Evolutionary conservation across 306 rosid species (phyloP), one percentile per base, ranked within the genome.

Genomic region (Adenanthera pavonina): DNA sequence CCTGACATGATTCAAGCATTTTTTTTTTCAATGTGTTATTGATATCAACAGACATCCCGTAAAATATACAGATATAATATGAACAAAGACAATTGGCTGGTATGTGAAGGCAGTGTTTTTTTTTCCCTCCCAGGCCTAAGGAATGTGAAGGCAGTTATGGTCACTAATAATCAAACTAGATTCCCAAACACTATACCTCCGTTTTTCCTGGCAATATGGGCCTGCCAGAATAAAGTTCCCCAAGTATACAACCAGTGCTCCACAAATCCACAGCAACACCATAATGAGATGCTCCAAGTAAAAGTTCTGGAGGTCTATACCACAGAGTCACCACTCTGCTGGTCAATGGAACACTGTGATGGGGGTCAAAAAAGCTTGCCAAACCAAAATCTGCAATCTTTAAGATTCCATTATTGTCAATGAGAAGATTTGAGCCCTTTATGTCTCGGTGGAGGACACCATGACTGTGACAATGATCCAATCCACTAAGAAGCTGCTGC

Each of bases 401-500:
- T 84, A 95, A 88, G 83, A 85, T 75, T 75, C 99, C 99, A 77
- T 81, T 86, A 56, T 91, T 84, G 82, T 93, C 93, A 53, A 95
- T 74, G 40, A 95, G 97, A 83, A 95, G 99, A 89, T 95, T 95
- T 71, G 99, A 91, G 44, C 99, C 97, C 92, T 95, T 95, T 89
- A 95, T 95, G 87, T 95, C 99, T 48, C 99, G 99, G 70, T 95
- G 99, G 90, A 95, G 86, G 75, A 95, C 86, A 78, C 99, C 99
- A 15, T 76, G 92, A 62, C 90, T 88, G 81, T 95, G 99, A 81
- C 97, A 95, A 87, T 95, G 92, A 71, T 93, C 84, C 79, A 95
- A 89, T 64, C 97, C 99, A 68, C 92, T 90, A 62, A 95, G 87
- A 89, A 95, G 99, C 85, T 95, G 99, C 53, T 89, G 88, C 97